Percentiles rank a stretch among this genome's conserved stretches.
These are phyloP conservation scores for Mucuna pruriens DNA, from an alignment of 306 rosid species.

Conservation along the genomic window DNA sequence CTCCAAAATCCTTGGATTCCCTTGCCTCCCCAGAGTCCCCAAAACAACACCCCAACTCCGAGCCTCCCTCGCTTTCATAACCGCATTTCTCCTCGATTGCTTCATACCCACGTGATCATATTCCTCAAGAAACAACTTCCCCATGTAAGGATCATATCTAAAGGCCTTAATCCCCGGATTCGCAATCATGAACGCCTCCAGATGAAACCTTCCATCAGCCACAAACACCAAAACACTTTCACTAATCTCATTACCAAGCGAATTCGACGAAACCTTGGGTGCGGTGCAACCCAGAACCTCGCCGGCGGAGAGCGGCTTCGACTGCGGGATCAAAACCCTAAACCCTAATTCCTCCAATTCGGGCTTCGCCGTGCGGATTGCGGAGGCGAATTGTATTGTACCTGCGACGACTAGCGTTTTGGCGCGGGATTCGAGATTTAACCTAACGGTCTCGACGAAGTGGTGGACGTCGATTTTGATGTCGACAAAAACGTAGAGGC, in stretches of 20 bases:
- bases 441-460: slow-evolving; percentile 58
- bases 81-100: slow-evolving; percentile 63
- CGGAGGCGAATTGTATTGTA: slow-evolving; percentile 84
- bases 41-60: slow-evolving; percentile 82
- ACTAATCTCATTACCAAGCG: slow-evolving; percentile 34
- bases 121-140: slow-evolving; percentile 83
- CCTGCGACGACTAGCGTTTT: slow-evolving; percentile 70
- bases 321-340: slow-evolving; percentile 78
- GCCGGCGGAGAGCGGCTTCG: slow-evolving; percentile 87
- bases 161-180: slow-evolving; percentile 77
- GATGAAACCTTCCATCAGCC: slow-evolving; percentile 92
- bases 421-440: slow-evolving; percentile 48
- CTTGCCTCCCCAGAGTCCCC: slow-evolving; percentile 97
- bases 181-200: slow-evolving; percentile 95
- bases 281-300: slow-evolving; percentile 96
- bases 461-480: slow-evolving; percentile 68
- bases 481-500: slow-evolving; percentile 91
- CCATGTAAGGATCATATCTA: slow-evolving; percentile 84
- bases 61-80: slow-evolving; percentile 64
- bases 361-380: slow-evolving; percentile 69
- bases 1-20: slow-evolving; percentile 85
- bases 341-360: slow-evolving; percentile 77
- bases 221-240: slow-evolving; percentile 73
- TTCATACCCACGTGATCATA: slow-evolving; percentile 93
- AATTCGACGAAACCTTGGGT: slow-evolving; percentile 56